Conservation (phyloP, 2,329 filamentous ascomycete species). For the Sporothrix humicola region DNA sequence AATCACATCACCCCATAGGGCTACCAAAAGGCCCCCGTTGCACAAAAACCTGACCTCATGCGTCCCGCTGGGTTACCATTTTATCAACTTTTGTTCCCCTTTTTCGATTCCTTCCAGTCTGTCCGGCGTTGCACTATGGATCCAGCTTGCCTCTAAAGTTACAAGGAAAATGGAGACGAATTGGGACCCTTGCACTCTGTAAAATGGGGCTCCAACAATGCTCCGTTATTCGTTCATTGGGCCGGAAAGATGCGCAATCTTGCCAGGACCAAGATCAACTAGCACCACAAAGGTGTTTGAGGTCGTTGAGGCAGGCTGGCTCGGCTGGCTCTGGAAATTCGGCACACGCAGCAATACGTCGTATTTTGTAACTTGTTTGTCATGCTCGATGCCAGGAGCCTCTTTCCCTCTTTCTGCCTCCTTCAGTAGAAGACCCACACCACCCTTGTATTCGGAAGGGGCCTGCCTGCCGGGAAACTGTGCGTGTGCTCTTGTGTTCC, state of each 20-base stretch:
- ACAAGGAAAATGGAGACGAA: no score
- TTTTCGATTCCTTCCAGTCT: background rate
- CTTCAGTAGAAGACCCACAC: background rate
- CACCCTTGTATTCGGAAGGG: slow-evolving; percentile 4
- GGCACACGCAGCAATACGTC: background rate
- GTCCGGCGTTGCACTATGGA: background rate
- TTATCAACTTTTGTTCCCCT: background rate
- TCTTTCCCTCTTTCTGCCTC: background rate
- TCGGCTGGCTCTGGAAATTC: background rate
- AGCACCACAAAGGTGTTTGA: background rate
- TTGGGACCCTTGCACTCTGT: no score
- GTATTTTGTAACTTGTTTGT: background rate
- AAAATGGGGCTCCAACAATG: background rate
- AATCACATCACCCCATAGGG: background rate
- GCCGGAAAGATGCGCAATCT: slow-evolving; percentile 20
- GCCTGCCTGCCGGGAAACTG: slow-evolving; percentile 7
- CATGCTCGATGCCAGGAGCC: background rate
- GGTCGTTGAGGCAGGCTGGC: background rate
- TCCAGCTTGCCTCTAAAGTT: background rate
- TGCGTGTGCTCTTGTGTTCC: background rate
- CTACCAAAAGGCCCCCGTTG: background rate
- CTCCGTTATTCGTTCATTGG: slow-evolving; percentile 1
- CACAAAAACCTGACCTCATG: background rate
- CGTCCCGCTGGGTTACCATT: background rate
- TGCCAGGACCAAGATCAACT: slow-evolving; percentile 21